Evolutionary conservation across 495 filamentous ascomycete genomes (phyloP).

Genomic region (Pyrenula massariospora): DNA sequence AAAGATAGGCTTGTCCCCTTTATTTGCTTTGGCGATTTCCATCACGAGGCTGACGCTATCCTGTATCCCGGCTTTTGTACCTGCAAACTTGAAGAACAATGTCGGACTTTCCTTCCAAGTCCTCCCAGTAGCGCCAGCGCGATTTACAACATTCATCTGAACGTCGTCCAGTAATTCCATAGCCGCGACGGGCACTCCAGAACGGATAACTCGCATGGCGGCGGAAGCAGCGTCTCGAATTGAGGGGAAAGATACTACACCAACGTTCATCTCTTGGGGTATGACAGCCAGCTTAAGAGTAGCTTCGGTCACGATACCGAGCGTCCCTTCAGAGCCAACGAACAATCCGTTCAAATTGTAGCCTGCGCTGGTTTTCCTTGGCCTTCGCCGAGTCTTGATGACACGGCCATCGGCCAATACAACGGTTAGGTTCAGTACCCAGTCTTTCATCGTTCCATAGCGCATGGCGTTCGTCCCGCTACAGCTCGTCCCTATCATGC

Average conservation of each 20-base stretch:
- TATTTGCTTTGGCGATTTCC: conserved; percentile 47
- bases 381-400: conserved; percentile 61
- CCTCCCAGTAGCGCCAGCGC: conserved; percentile 57
- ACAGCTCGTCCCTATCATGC: conserved; percentile 93
- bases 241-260: conserved; percentile 66
- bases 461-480: conserved; percentile 86
- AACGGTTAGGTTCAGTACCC: conserved; percentile 83
- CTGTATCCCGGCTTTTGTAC: conserved; percentile 61
- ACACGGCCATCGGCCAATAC: conserved; percentile 86
- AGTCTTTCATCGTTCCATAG: conserved; percentile 95
- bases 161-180: conserved; percentile 91
- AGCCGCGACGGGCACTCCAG: conserved; percentile 74
- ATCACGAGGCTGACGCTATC: conserved; percentile 71
- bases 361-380: conserved; percentile 68
- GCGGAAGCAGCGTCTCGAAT: conserved; percentile 73
- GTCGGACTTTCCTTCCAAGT: conserved; percentile 72
- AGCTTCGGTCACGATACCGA: conserved; percentile 80
- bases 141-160: conserved; percentile 89
- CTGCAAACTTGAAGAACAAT: conserved; percentile 90
- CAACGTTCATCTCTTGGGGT: conserved; percentile 69
- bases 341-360: conserved; percentile 82
- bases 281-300: conserved; percentile 73
- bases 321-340: conserved; percentile 84
- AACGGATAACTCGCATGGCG: conserved; percentile 65
- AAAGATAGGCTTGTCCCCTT: conserved; percentile 66